phyloP scores from a whole-genome alignment of 306 rosid species.

The Cicer pinnatifidum region DNA sequence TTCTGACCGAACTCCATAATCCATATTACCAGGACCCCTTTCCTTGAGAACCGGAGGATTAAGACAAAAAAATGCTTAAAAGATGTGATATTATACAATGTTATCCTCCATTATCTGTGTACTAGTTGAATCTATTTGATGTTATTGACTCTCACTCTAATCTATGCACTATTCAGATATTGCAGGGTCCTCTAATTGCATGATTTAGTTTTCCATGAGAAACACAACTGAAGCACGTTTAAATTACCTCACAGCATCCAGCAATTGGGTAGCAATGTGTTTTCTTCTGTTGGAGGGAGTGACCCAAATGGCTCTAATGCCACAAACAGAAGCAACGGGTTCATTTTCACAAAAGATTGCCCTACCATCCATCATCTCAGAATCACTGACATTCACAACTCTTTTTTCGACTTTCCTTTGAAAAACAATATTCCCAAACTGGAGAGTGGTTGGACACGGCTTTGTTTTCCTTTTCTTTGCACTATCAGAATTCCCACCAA shows the following conservation, averaged over 20 bases:
- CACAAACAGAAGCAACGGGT: conserved; percentile 69
- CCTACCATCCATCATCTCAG: conserved; percentile 51
- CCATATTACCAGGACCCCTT: too few species aligned
- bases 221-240: neutral
- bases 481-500: conserved; percentile 36
- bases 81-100: neutral
- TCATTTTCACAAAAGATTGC: conserved; percentile 64
- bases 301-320: conserved; percentile 89
- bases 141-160: conserved; percentile 14
- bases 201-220: neutral
- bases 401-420: conserved; percentile 64
- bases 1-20: too few species aligned
- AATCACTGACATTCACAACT: conserved; percentile 43
- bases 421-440: conserved; percentile 70
- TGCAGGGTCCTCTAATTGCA: neutral
- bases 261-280: conserved; percentile 65
- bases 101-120: neutral
- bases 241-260: conserved; percentile 78
- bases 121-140: conserved; percentile 13
- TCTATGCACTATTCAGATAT: neutral
- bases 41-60: too few species aligned
- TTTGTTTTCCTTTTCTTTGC: conserved; percentile 41
- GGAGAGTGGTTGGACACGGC: conserved; percentile 50
- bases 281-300: conserved; percentile 79
- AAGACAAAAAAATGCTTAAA: neutral